phyloP scores from a whole-genome alignment of 257 asterid genomes.

The Solanum piurae region DNA sequence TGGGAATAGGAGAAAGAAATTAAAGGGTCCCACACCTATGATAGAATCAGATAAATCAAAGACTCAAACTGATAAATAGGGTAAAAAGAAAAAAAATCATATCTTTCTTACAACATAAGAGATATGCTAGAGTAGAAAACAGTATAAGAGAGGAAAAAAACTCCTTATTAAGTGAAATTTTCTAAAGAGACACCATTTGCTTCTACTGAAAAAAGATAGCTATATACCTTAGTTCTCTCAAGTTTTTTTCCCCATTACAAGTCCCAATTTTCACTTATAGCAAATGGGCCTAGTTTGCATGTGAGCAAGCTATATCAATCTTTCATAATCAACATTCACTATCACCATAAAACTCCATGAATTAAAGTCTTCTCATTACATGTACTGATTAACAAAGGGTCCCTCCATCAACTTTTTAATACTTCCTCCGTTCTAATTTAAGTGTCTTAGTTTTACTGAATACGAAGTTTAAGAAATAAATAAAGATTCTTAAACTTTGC shows the following conservation, averaged over 20 bases:
- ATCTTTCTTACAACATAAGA: conserved; percentile 1
- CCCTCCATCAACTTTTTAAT: conserved; percentile 4
- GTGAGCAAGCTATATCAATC: conserved; percentile 7
- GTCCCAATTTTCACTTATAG: not conserved
- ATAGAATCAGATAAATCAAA: conserved; percentile 10
- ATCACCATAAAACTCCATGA: not conserved
- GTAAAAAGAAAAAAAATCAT: not conserved
- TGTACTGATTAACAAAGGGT: conserved; percentile 2
- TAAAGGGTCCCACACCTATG: conserved; percentile 12
- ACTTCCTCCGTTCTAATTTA: not conserved
- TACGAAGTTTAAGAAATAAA: not conserved
- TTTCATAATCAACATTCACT: conserved; percentile 11
- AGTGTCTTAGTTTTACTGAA: not conserved
- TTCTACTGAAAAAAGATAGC: not conserved
- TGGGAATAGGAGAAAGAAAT: conserved; percentile 2
- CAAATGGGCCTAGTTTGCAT: conserved; percentile 1
- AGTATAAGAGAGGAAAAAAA: not conserved
- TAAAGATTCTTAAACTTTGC: not conserved
- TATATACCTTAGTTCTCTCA: not conserved
- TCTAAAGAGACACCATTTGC: not conserved
- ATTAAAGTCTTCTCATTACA: conserved; percentile 1
- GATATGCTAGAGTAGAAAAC: conserved; percentile 2
- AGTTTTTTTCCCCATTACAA: not conserved
- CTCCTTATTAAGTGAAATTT: not conserved
- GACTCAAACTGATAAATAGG: not conserved